These are phyloP conservation scores for Phytopythium boreale DNA, from an alignment of 352 stramenopile genomes.

Conservation along the genomic window DNA sequence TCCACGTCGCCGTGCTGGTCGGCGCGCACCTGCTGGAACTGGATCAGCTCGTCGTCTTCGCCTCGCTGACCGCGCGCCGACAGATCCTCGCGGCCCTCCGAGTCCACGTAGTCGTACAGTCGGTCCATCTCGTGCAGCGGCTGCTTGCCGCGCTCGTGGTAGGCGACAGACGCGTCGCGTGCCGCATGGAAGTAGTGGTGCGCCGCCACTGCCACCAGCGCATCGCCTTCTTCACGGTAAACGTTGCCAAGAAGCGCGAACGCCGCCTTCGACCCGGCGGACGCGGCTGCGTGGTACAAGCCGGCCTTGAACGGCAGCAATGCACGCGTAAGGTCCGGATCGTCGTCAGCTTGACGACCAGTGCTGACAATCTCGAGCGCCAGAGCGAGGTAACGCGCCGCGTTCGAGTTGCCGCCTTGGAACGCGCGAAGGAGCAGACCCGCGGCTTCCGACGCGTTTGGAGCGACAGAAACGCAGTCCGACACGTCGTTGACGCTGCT, in stretches of 20 bases:
- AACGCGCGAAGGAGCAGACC: conserved; percentile 2
- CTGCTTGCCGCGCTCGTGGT: conserved; percentile 71
- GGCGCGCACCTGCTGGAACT: conserved; percentile 79
- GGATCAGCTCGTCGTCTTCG: conserved; percentile 84
- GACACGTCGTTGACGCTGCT: background rate
- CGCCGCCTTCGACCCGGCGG: conserved; percentile 33
- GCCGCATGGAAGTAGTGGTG: conserved; percentile 69
- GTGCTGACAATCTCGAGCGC: conserved; percentile 1
- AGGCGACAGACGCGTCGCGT: conserved; percentile 36
- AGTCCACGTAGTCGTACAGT: conserved; percentile 56
- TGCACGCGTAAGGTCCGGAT: background rate
- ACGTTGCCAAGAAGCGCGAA: conserved; percentile 50
- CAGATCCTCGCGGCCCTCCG: conserved; percentile 47
- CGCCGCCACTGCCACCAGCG: conserved; percentile 28
- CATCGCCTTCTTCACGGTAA: background rate
- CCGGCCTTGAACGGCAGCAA: conserved; percentile 23
- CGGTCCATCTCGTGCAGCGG: conserved; percentile 76
- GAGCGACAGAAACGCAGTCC: background rate
- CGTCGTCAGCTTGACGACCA: background rate
- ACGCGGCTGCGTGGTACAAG: conserved; percentile 48
- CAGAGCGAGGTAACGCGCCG: conserved; percentile 14
- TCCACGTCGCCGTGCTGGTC: conserved; percentile 71
- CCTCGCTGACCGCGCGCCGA: conserved; percentile 34
- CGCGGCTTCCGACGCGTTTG: background rate
- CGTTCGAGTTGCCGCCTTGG: conserved; percentile 5